These are phyloP conservation scores for Ambrosia hybrid DNA, from an alignment of 140 eudicot species.

Conservation along the genomic window DNA sequence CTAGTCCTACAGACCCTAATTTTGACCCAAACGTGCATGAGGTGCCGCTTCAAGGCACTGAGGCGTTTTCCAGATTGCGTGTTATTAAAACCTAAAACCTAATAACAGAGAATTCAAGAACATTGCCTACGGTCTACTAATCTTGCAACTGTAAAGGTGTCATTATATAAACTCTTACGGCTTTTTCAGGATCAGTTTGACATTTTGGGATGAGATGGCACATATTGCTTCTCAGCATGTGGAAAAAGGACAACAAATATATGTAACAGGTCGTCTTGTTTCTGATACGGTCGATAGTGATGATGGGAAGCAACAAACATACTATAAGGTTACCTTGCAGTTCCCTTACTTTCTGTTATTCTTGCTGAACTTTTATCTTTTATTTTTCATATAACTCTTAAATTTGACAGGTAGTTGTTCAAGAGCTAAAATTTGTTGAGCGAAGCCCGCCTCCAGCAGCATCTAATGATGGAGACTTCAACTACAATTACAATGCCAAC, in stretches of 20 bases:
- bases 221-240: conserved; percentile 77
- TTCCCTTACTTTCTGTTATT: not conserved
- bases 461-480: conserved; percentile 59
- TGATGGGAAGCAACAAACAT: conserved; percentile 83
- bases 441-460: conserved; percentile 46
- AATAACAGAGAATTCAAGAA: too few species aligned
- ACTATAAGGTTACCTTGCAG: conserved; percentile 60
- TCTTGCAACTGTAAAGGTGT: too few species aligned
- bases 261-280: conserved; percentile 79
- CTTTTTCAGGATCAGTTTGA: conserved; percentile 69
- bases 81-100: too few species aligned
- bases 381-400: conserved; percentile 1
- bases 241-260: conserved; percentile 78
- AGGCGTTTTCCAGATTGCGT: too few species aligned
- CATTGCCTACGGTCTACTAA: too few species aligned
- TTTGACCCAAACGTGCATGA: too few species aligned
- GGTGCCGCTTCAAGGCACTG: too few species aligned
- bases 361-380: not conserved
- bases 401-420: conserved; percentile 74
- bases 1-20: too few species aligned
- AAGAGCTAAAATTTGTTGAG: conserved; percentile 78
- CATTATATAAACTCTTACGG: conserved; percentile 5
- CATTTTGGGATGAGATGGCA: conserved; percentile 96
- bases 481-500: conserved; percentile 22
- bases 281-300: conserved; percentile 74